Evolutionary conservation across 1,284 basidiomycete species (phyloP), one percentile per base, ranked within the genome.

Genomic region (Boletus smithii): DNA sequence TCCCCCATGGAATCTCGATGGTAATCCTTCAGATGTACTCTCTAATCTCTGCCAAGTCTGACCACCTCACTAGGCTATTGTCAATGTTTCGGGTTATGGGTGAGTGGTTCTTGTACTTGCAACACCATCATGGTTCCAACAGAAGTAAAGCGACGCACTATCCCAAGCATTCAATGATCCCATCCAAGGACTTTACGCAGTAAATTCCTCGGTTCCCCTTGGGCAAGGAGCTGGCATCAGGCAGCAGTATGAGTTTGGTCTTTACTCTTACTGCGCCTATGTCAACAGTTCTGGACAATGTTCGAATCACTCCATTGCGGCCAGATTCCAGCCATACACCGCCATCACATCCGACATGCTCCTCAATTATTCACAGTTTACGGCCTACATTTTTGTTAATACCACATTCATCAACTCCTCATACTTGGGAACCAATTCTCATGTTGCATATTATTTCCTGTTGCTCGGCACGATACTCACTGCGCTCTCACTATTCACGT

Each of bases 231-330:
- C 71, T 18, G 88, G 88, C 26, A 69, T 91, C 46, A 80, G 88
- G 57, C 76, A 83, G 61, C 65, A 74, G 50, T 91, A 91, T 69
- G 70, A 80, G 49, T 91, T 85, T 55, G 88, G 88, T 18, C 71
- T 91, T 32, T 91, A 91, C 69, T 80, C 80, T 17, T 79, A 86
- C 62, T 90, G 87, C 55, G 87, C 74, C 57, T 89, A 82, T 59
- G 68, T 84, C 57, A 76, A 81, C 53, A 65, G 67, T 32, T 74
- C 74, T 24, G 88, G 88, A 29, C 74, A 68, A 42, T 90, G 88
- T 65, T 77, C 81, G 34, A 84, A 82, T 59, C 66, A 72, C 37
- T 78, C 80, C 27, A 67, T 76, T 31, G 85, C 77, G 27, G 70
- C 73, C 55, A 72, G 71, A 50, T 87, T 83, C 60, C 67, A 73